These are phyloP conservation scores for Sordaria brevicollis DNA, from an alignment of 495 filamentous ascomycete genomes.

Conservation along the genomic window DNA sequence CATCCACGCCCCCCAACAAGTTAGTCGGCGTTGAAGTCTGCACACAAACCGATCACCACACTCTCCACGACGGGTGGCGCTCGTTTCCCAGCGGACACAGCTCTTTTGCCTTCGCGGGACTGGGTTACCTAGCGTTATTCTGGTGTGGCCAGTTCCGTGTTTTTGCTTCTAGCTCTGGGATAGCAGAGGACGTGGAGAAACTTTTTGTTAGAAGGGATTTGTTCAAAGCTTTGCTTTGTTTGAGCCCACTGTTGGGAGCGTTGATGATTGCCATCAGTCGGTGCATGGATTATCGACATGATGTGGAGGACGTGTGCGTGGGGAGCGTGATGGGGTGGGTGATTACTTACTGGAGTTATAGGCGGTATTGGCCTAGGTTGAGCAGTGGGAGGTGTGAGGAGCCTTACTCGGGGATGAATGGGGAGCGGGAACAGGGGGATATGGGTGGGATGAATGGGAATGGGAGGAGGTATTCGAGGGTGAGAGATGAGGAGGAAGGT, in stretches of 20 bases:
- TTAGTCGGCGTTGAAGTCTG: slow-evolving; percentile 72
- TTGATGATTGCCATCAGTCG: slow-evolving; percentile 83
- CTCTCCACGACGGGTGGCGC: slow-evolving; percentile 84
- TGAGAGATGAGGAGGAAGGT: slow-evolving; percentile 26
- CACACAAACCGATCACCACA: slow-evolving; percentile 66
- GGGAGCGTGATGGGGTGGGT: slow-evolving; percentile 65
- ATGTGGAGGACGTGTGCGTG: slow-evolving; percentile 80
- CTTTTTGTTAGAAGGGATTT: slow-evolving; percentile 42
- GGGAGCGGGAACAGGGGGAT: slow-evolving; percentile 2
- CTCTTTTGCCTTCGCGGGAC: slow-evolving; percentile 73
- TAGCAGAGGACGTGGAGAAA: slow-evolving; percentile 11
- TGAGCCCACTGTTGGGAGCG: slow-evolving; percentile 67
- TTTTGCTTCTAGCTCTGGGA: slow-evolving; percentile 53
- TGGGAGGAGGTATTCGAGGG: slow-evolving; percentile 12
- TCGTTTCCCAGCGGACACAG: slow-evolving; percentile 87
- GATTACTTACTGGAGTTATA: slow-evolving; percentile 75
- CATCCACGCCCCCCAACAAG: slow-evolving; percentile 50
- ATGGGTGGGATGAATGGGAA: background rate
- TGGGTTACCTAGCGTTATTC: slow-evolving; percentile 77
- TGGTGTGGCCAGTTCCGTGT: slow-evolving; percentile 69
- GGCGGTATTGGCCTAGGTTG: slow-evolving; percentile 49
- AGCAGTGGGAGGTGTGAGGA: slow-evolving; percentile 37
- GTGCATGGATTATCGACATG: slow-evolving; percentile 88
- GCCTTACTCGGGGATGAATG: slow-evolving; percentile 31
- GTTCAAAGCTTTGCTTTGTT: slow-evolving; percentile 51